phyloP scores from a whole-genome alignment of 148 eudicot genomes.

The Diospyros kaki region DNA sequence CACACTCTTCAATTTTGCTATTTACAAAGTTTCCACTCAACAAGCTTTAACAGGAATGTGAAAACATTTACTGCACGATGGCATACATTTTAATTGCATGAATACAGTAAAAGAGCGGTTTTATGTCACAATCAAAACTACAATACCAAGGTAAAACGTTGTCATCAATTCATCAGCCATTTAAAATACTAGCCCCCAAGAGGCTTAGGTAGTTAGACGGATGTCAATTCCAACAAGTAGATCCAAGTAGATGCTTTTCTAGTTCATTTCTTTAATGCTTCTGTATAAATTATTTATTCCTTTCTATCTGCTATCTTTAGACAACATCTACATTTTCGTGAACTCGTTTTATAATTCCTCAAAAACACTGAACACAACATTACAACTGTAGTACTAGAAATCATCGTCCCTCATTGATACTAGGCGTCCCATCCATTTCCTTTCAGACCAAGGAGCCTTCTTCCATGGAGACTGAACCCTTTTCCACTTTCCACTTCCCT shows the following conservation, averaged over 20 bases:
- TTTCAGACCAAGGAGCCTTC: background rate
- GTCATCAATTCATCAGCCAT: background rate
- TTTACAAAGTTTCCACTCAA: background rate
- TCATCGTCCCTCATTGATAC: background rate
- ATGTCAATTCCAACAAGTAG: slow-evolving; percentile 6
- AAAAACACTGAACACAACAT: background rate
- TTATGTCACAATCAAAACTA: background rate
- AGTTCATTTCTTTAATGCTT: background rate
- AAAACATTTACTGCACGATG: background rate
- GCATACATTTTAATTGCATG: background rate
- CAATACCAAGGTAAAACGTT: background rate
- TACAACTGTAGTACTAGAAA: background rate
- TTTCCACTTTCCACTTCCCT: slow-evolving; percentile 13
- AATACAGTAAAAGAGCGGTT: background rate
- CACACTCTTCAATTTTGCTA: background rate
- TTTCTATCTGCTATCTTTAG: background rate
- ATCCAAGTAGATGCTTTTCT: slow-evolving; percentile 1
- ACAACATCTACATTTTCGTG: slow-evolving; percentile 16
- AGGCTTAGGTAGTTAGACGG: background rate
- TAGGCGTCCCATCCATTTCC: background rate
- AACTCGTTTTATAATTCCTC: background rate
- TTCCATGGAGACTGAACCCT: slow-evolving; percentile 16
- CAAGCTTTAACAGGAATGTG: background rate
- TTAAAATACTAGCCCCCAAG: background rate
- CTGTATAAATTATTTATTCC: background rate